phyloP scores from a whole-genome alignment of 305 asterid genomes.

The Rubia peregrina region DNA sequence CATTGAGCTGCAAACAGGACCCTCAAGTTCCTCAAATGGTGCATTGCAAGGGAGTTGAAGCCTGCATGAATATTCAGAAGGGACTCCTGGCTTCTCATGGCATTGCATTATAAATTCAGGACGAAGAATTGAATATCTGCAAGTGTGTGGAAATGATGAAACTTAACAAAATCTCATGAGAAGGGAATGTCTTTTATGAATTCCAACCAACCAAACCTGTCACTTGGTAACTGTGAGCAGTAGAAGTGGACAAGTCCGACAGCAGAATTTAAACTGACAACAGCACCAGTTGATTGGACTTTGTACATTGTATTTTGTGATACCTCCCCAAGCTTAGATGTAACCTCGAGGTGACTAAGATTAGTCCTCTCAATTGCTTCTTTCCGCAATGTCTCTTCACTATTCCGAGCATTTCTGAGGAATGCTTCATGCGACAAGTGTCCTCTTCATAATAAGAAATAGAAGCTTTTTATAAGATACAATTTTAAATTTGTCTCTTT shows the following conservation, averaged over 20 bases:
- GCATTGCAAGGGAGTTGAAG: conserved; percentile 99
- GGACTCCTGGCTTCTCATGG: conserved; percentile 70
- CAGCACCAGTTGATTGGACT: conserved; percentile 99
- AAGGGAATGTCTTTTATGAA: not conserved
- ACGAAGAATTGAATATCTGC: conserved; percentile 90
- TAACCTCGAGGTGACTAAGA: conserved; percentile 84
- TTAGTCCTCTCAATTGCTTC: conserved; percentile 99
- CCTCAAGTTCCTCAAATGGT: conserved; percentile 93
- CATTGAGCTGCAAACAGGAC: conserved; percentile 92
- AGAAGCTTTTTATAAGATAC: conserved; percentile 19
- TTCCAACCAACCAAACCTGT: conserved; percentile 49
- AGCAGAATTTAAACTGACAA: conserved; percentile 98
- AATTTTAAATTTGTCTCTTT: conserved; percentile 2
- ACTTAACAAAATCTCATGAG: not conserved
- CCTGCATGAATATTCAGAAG: conserved; percentile 89
- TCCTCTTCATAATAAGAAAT: conserved; percentile 47
- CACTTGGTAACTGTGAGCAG: conserved; percentile 99
- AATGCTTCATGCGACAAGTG: conserved; percentile 84
- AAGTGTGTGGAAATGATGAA: conserved; percentile 19
- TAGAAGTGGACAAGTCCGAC: conserved; percentile 97
- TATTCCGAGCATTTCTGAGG: conserved; percentile 89
- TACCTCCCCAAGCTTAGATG: conserved; percentile 50
- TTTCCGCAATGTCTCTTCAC: conserved; percentile 97
- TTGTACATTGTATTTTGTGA: conserved; percentile 59
- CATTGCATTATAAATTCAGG: conserved; percentile 95